Percentiles rank a stretch among this genome's conserved stretches.
These are phyloP conservation scores for Phanerochaete carnosa DNA, from an alignment of 768 basidiomycete species.

Conservation along the genomic window DNA sequence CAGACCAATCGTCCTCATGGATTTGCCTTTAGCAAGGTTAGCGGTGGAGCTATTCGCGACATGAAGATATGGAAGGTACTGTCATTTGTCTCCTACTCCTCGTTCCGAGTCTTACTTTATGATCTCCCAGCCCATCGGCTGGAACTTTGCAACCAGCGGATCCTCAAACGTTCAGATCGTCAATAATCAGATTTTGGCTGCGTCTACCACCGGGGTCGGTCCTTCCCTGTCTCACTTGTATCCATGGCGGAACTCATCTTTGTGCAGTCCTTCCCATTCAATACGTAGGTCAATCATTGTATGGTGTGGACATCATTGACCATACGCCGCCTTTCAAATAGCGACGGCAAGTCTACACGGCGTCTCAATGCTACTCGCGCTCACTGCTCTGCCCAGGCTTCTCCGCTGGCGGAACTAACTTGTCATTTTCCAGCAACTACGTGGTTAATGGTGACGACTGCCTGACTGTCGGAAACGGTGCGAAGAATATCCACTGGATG, in stretches of 20 bases:
- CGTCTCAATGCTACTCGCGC: no score
- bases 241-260: neutral
- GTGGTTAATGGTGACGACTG: constrained; percentile 64
- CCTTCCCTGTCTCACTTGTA: no score
- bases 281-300: constrained; percentile 41
- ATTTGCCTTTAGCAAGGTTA: constrained; percentile 50
- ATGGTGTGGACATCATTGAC: neutral
- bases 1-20: constrained; percentile 56
- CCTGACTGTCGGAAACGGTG: constrained; percentile 53
- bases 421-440: constrained; percentile 57
- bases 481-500: constrained; percentile 47
- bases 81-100: neutral
- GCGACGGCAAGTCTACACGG: neutral
- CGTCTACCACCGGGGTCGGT: constrained; percentile 36
- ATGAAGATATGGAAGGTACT: constrained; percentile 39
- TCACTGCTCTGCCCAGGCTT: constrained; percentile 26
- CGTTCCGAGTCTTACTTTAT: constrained; percentile 14
- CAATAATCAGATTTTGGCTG: constrained; percentile 53
- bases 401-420: constrained; percentile 52
- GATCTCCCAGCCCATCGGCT: constrained; percentile 42
- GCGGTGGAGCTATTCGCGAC: constrained; percentile 49
- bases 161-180: constrained; percentile 47
- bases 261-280: constrained; percentile 53
- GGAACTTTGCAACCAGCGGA: constrained; percentile 54
- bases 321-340: neutral